Evolutionary conservation across 176 grass and related monocot genomes (phyloP).

Genomic region (Carex myosuroides): DNA sequence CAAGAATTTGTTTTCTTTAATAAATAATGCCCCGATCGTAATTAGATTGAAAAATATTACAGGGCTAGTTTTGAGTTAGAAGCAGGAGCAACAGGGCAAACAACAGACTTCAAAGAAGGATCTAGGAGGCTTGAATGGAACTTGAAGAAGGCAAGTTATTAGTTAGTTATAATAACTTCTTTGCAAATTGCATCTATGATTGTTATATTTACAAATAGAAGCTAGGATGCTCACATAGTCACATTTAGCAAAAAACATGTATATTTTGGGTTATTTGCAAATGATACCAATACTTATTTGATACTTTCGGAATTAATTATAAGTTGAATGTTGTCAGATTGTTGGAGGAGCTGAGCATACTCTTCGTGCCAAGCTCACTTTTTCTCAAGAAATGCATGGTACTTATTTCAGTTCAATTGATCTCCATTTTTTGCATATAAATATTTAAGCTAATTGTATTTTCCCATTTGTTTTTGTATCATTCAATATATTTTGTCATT

Average conservation of each 20-base stretch:
- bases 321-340: conserved; percentile 47
- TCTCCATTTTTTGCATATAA: background rate
- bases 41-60: conserved; percentile 4
- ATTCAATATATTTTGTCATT: conserved; percentile 5
- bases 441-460: background rate
- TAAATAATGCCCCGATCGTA: background rate
- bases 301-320: background rate
- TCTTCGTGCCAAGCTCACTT: conserved; percentile 92
- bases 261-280: background rate
- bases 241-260: background rate
- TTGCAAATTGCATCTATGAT: background rate
- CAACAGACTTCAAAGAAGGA: conserved; percentile 93
- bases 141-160: conserved; percentile 80
- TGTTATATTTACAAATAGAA: background rate
- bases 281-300: background rate
- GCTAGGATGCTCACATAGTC: background rate
- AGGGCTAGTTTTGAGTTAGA: conserved; percentile 97
- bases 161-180: background rate
- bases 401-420: conserved; percentile 21
- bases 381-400: conserved; percentile 95
- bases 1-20: background rate
- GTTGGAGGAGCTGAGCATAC: conserved; percentile 96
- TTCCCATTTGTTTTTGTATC: background rate
- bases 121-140: conserved; percentile 91
- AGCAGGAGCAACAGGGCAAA: conserved; percentile 82